These are phyloP conservation scores for Claviceps sp. DNA, from an alignment of 2,329 filamentous ascomycete species.

Conservation along the genomic window DNA sequence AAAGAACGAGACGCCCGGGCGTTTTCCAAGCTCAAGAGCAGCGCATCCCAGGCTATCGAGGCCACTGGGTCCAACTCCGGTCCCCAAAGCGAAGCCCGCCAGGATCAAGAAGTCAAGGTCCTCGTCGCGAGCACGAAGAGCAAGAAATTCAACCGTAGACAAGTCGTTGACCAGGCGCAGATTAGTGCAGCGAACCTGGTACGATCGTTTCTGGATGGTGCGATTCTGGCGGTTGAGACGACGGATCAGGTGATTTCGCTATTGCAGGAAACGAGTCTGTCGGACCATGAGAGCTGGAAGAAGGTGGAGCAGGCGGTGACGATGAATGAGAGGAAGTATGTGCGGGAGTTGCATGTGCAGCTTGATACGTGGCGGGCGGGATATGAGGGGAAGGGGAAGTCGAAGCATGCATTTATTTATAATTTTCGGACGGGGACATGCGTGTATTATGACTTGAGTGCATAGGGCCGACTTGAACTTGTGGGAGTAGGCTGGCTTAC, in stretches of 20 bases:
- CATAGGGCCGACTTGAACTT: constrained; percentile 12
- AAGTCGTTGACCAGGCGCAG: constrained; percentile 71
- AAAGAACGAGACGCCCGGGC: constrained; percentile 61
- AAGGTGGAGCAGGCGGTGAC: constrained; percentile 65
- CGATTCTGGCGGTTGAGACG: constrained; percentile 78
- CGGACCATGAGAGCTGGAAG: constrained; percentile 74
- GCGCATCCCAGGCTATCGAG: constrained; percentile 17
- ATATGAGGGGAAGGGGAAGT: constrained; percentile 40
- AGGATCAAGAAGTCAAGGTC: constrained; percentile 68
- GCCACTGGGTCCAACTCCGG: constrained; percentile 5
- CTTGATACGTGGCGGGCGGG: constrained; percentile 48
- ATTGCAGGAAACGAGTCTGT: constrained; percentile 60
- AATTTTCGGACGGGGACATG: constrained; percentile 79
- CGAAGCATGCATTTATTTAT: constrained; percentile 73
- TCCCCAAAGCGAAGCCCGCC: constrained; percentile 17
- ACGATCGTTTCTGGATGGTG: constrained; percentile 59
- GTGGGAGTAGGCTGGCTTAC: too few species aligned
- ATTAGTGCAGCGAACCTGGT: constrained; percentile 46
- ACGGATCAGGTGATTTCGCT: constrained; percentile 70
- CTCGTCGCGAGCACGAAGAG: constrained; percentile 68
- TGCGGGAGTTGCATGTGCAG: constrained; percentile 70
- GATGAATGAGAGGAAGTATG: constrained; percentile 66
- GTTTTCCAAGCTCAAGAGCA: constrained; percentile 28
- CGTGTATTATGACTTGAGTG: constrained; percentile 68
- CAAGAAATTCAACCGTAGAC: constrained; percentile 83